These are phyloP conservation scores for Mycocentrospora acerina DNA, from an alignment of 2,329 filamentous ascomycete genomes.

Conservation along the genomic window DNA sequence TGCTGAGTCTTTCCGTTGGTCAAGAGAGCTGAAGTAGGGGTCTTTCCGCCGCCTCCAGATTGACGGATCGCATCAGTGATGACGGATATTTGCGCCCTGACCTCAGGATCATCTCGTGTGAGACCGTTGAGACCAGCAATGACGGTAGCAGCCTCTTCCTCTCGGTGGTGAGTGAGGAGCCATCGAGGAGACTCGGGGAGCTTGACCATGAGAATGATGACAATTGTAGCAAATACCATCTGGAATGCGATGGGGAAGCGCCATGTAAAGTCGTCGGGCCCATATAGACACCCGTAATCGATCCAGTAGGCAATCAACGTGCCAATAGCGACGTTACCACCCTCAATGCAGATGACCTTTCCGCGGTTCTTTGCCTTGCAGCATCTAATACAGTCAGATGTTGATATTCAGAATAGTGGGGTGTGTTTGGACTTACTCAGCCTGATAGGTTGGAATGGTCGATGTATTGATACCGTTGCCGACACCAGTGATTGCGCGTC, in stretches of 20 bases:
- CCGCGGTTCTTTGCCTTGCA: conserved; percentile 59
- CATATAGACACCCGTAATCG: conserved; percentile 47
- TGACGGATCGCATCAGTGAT: conserved; percentile 57
- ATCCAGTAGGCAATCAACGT: conserved; percentile 55
- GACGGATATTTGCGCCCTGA: conserved; percentile 60
- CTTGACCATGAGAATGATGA: conserved; percentile 38
- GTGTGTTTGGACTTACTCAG: conserved; percentile 40
- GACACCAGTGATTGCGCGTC: conserved; percentile 54
- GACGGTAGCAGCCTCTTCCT: conserved; percentile 51
- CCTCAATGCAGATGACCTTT: conserved; percentile 60
- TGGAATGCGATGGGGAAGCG: conserved; percentile 57
- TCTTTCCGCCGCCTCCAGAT: conserved; percentile 40
- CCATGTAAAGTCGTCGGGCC: conserved; percentile 42
- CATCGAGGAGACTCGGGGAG: conserved; percentile 35
- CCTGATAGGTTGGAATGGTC: conserved; percentile 56
- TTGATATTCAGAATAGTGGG: not conserved
- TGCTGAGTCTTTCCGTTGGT: conserved; percentile 65
- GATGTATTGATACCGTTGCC: conserved; percentile 59
- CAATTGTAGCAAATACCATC: conserved; percentile 47
- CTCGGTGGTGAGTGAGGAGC: conserved; percentile 38
- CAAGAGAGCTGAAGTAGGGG: conserved; percentile 54
- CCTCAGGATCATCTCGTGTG: conserved; percentile 55
- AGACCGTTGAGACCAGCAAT: conserved; percentile 51
- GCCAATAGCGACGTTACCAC: conserved; percentile 53
- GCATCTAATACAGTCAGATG: conserved; percentile 21